Base-by-base conservation (phyloP, 768 basidiomycete species). In the Austroboletus eburneus region DNA sequence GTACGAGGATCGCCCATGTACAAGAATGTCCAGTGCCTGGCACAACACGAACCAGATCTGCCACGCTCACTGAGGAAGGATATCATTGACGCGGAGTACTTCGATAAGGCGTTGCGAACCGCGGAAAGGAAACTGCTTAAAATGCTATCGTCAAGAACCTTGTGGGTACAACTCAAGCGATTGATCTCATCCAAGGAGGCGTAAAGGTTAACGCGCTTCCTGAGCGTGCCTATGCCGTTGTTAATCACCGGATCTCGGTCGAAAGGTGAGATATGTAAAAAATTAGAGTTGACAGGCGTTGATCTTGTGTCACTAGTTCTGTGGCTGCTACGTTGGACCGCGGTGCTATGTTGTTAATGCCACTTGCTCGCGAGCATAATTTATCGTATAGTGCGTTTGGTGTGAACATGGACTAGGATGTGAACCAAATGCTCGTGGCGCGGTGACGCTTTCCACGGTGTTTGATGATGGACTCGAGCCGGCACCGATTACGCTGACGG, bases 161-260 rank as follows among this genome's bases (percentile, higher is more conserved):
- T 9, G 69, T 81, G 4, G 73, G 79, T 27, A 90, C 86, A 4
- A 90, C 89, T 1, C 86, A 89, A 63, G 90, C 90, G 1, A 75
- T 85, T 36, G 87, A 90, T 56, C 59, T 92, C 12, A 74, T 81
- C 29, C 67, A 72, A n/a, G 81, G 80, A 18, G 83, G 81, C 10
- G 77, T 83, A 23, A 89, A 90, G 64, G 72, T 74, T 22, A 91
- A 91, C 56, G 87, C 88, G 22, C 75, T 93, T 20, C 90, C 90
- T 1, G 89, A 91, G 64, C 72, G 69, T 45, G 83, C 79, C 1
- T 80, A 70, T 61, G 85, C 81, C 1, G 63, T 88, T 20, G 74
- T 89, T 23, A 87, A 90, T 57, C 85, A 86, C 56, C 81, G 87
- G 5, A 79, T 89, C 42, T 73, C 81, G 5, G 76, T 77, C 7